These are phyloP conservation scores for Paraurostyla sp. DNA, from an alignment of 73 alveolate genomes.

Conservation along the genomic window DNA sequence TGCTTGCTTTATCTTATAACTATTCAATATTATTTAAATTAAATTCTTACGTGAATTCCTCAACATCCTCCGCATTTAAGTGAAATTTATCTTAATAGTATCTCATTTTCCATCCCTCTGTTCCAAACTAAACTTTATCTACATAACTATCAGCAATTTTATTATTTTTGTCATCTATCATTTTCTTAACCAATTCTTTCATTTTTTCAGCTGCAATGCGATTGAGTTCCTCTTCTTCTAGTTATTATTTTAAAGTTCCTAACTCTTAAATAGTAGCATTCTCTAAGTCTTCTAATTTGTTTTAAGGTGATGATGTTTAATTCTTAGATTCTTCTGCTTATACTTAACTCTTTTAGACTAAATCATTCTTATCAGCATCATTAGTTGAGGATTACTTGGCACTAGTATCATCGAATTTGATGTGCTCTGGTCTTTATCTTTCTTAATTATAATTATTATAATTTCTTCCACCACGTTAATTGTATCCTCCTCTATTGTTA, in stretches of 20 bases:
- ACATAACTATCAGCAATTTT: conserved; percentile 68
- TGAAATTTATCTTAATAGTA: conserved; percentile 95
- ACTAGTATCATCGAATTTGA: not conserved
- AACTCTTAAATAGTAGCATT: conserved; percentile 53
- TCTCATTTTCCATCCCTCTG: conserved; percentile 89
- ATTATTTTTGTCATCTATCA: conserved; percentile 69
- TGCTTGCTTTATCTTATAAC: conserved; percentile 80
- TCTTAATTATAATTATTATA: not conserved
- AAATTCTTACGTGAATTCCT: conserved; percentile 70
- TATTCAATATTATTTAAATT: not conserved
- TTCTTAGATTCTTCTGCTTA: not conserved
- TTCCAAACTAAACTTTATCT: conserved; percentile 78
- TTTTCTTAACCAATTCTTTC: conserved; percentile 71
- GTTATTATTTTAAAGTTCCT: conserved; percentile 21
- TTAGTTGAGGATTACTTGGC: too few species aligned
- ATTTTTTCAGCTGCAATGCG: conserved; percentile 64
- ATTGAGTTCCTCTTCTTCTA: conserved; percentile 59
- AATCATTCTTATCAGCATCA: too few species aligned
- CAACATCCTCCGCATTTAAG: conserved; percentile 79
- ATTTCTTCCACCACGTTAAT: not conserved
- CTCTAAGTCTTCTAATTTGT: conserved; percentile 42
- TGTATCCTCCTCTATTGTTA: not conserved
- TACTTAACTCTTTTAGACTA: too few species aligned
- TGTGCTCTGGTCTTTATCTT: not conserved
- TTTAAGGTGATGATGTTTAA: conserved; percentile 16